Evolutionary conservation across 2,329 filamentous ascomycete genomes (phyloP).

Genomic region (Niveomyces coronatus): DNA sequence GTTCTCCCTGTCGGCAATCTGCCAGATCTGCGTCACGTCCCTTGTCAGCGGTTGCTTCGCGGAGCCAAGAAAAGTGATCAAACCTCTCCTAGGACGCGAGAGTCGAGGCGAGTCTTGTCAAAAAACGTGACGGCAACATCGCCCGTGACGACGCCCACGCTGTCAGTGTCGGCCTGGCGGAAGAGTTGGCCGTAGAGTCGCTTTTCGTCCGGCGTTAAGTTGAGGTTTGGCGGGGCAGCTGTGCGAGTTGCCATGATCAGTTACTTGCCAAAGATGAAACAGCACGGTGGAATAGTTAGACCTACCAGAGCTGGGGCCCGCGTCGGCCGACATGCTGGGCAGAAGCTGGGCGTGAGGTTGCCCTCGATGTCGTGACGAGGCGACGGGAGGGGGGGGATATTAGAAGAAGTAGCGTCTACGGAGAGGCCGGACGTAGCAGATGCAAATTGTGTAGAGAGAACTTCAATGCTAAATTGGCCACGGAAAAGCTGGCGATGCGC

Average conservation of each 20-base stretch:
- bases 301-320: constrained; percentile 9
- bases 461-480: background rate
- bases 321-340: constrained; percentile 10
- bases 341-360: constrained; percentile 1
- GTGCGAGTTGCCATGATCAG: background rate
- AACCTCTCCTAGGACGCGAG: constrained; percentile 79
- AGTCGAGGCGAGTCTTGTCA: constrained; percentile 84
- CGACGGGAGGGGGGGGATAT: no score
- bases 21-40: constrained; percentile 67
- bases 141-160: constrained; percentile 86
- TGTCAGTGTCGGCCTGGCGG: constrained; percentile 82
- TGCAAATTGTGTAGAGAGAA: background rate
- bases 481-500: constrained; percentile 3
- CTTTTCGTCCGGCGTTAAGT: constrained; percentile 86
- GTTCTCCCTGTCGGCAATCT: constrained; percentile 96
- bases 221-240: constrained; percentile 57
- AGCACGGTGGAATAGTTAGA: background rate
- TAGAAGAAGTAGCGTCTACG: background rate
- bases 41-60: constrained; percentile 1
- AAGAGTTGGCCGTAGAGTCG: constrained; percentile 89
- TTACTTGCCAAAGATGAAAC: background rate
- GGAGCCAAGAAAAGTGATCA: constrained; percentile 25
- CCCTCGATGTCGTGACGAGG: constrained; percentile 1
- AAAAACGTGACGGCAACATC: constrained; percentile 97
- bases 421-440: constrained; percentile 4